Percentiles rank a stretch among this genome's conserved stretches.
phyloP scores from a whole-genome alignment of 2,329 filamentous ascomycete genomes.

The Fusarium dlaminii region DNA sequence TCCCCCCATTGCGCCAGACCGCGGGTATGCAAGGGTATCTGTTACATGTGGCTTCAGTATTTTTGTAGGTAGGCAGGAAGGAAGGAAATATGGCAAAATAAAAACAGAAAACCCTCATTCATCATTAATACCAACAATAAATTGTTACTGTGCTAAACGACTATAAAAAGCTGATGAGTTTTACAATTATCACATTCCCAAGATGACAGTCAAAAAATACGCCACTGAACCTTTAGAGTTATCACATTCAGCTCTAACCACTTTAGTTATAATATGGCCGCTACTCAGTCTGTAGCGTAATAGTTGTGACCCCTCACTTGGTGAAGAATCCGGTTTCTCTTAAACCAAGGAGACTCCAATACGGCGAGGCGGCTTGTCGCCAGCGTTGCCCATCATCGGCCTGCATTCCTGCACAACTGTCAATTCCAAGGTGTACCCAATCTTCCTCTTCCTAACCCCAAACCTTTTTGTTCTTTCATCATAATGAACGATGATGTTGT shows the following conservation, averaged over 20 bases:
- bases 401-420: background rate
- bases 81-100: too few relatives aligned
- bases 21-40: too few relatives aligned
- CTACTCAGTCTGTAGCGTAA: background rate
- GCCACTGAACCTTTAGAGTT: background rate
- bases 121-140: too few relatives aligned
- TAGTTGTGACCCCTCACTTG: too few relatives aligned
- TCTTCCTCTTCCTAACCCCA: background rate
- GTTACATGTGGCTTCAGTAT: too few relatives aligned
- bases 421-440: background rate
- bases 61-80: too few relatives aligned
- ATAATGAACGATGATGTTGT: background rate
- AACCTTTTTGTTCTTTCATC: background rate
- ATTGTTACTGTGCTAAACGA: too few relatives aligned
- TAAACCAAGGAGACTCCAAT: background rate
- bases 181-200: background rate
- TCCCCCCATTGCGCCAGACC: background rate
- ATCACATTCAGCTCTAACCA: background rate
- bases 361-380: background rate
- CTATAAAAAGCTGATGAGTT: too few relatives aligned
- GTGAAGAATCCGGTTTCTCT: background rate
- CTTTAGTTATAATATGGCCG: background rate
- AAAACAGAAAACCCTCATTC: too few relatives aligned
- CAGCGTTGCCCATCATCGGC: background rate
- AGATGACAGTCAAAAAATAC: background rate